Base-by-base conservation (phyloP, 257 asterid genomes). In the Capsicum pubescens region DNA sequence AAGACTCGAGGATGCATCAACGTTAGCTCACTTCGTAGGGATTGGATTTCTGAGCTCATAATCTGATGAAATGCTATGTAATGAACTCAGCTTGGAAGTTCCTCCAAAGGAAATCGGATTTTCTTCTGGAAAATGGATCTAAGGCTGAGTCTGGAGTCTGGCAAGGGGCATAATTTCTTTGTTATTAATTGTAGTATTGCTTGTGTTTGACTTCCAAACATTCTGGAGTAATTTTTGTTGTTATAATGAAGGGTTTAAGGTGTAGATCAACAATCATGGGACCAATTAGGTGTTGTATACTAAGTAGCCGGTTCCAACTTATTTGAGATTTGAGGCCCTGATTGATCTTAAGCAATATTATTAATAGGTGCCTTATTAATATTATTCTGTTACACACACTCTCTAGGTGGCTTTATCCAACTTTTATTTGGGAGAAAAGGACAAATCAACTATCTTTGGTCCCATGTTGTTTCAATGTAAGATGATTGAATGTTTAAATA, bases 1-100 rank as follows among this genome's bases (percentile, higher is more conserved):
- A 87, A 93, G 91, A 70, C 90, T 97, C 6, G 98, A 93, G 89
- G 98, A 97, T 87, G 98, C 94, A 26, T 95, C 97, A 44, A 96
- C 99, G 0, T 82, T 91, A 67, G 83, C 90, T 46, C 98, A 97
- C 87, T 91, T 66, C 64, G 81, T 93, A 85, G 97, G 97, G 85
- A 95, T 98, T 58, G 91, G 89, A 7, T 86, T 97, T 60, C 71
- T 95, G 17, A 91, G 89, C 69, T 89, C 89, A 32, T 87, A 89
- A 69, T 97, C 98, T 1, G 95, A 97, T 82, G 97, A 95, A 84
- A 98, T 94, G 87, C 97, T 89, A 63, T 82, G 90, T 46, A 87
- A 93, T 82, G 95, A 90, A 83, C 95, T 93, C 1, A 97, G 98
- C 14, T 66, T 97, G 86, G 76, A 87, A 19, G 76, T 82, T n/a